Evolutionary conservation across 2,329 filamentous ascomycete genomes (phyloP).

Genomic region (Talaromyces sp.): DNA sequence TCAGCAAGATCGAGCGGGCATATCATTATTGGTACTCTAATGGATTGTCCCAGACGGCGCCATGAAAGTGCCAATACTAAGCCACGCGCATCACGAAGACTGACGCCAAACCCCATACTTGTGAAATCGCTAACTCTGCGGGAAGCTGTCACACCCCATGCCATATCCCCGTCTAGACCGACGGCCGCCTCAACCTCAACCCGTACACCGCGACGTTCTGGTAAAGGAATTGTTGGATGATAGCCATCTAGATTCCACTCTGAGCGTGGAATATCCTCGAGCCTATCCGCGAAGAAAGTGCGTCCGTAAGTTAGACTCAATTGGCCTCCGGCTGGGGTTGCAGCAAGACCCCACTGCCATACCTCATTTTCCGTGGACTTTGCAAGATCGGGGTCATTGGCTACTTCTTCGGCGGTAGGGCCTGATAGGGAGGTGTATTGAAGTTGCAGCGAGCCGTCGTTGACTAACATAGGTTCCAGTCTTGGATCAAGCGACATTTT

Average conservation of each 20-base stretch:
- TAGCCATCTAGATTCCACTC: slow-evolving; percentile 44
- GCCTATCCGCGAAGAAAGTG: slow-evolving; percentile 37
- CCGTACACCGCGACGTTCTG: slow-evolving; percentile 32
- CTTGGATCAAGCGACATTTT: slow-evolving; percentile 25
- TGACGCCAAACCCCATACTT: slow-evolving; percentile 39
- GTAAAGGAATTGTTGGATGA: slow-evolving; percentile 29
- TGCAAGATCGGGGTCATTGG: not conserved
- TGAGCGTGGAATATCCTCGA: slow-evolving; percentile 32
- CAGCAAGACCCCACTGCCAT: slow-evolving; percentile 33
- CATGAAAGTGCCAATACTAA: slow-evolving; percentile 40
- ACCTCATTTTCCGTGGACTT: slow-evolving; percentile 22
- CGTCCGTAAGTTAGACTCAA: slow-evolving; percentile 36
- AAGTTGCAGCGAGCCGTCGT: slow-evolving; percentile 34
- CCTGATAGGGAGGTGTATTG: slow-evolving; percentile 31
- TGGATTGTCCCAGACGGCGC: slow-evolving; percentile 40
- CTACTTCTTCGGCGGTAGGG: slow-evolving; percentile 16
- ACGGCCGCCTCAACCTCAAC: slow-evolving; percentile 33
- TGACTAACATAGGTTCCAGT: slow-evolving; percentile 20
- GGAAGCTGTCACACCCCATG: slow-evolving; percentile 36
- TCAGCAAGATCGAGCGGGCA: slow-evolving; percentile 35
- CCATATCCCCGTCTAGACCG: slow-evolving; percentile 27
- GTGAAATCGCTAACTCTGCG: slow-evolving; percentile 39
- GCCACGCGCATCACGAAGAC: slow-evolving; percentile 33
- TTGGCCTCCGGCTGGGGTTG: slow-evolving; percentile 28
- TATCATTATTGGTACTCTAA: slow-evolving; percentile 39